Conservation (phyloP, 495 filamentous ascomycete species). For the Penicillium riverlandense region DNA sequence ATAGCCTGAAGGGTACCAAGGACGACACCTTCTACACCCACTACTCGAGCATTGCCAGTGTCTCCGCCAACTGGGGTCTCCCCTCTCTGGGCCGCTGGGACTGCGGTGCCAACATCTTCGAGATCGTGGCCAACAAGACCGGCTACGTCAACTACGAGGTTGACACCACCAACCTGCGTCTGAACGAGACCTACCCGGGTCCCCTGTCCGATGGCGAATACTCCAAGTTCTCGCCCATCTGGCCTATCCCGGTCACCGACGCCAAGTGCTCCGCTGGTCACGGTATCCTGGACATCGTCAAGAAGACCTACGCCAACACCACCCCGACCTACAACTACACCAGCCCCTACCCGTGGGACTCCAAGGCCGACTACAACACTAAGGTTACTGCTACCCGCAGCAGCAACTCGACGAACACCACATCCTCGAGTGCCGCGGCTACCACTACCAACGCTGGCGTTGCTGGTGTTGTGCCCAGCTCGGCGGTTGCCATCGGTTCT, state of each 20-base stretch:
- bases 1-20: constrained; percentile 47
- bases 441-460: constrained; percentile 1
- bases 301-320: constrained; percentile 25
- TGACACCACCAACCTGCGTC: constrained; percentile 32
- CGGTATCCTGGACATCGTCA: constrained; percentile 32
- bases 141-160: constrained; percentile 49
- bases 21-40: constrained; percentile 67
- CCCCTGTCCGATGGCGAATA: constrained; percentile 27
- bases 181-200: constrained; percentile 41
- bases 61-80: constrained; percentile 60
- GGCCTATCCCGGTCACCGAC: constrained; percentile 35
- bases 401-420: constrained; percentile 1
- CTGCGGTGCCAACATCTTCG: constrained; percentile 63
- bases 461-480: constrained; percentile 1
- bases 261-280: constrained; percentile 37
- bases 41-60: constrained; percentile 62
- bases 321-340: constrained; percentile 34
- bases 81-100: constrained; percentile 64
- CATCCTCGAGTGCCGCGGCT: neutral
- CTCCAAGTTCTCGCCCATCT: constrained; percentile 24
- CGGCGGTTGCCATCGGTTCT: constrained; percentile 2
- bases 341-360: constrained; percentile 22
- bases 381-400: constrained; percentile 25
- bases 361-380: constrained; percentile 13
- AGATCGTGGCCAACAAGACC: constrained; percentile 50